A percentile compares a stretch with the other conserved stretches of the same genome.
phyloP scores from a whole-genome alignment of 164 flowering plant species.

The Taxillus chinensis region DNA sequence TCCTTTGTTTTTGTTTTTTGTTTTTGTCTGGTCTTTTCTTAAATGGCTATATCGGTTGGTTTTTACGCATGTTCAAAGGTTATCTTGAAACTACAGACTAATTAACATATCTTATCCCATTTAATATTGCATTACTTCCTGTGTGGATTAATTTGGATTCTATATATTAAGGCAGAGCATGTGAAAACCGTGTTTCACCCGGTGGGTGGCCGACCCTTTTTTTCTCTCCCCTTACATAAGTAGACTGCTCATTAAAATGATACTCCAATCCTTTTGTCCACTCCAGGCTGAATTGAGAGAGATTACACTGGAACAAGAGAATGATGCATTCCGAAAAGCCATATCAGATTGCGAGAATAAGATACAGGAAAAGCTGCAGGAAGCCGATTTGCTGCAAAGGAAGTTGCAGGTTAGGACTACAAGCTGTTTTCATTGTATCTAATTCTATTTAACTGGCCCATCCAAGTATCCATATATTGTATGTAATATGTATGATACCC shows the following conservation, averaged over 20 bases:
- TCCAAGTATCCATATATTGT: neutral
- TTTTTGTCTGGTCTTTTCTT: too few species aligned
- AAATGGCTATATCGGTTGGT: too few species aligned
- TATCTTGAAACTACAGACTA: too few species aligned
- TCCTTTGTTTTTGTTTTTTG: too few species aligned
- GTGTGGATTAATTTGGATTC: too few species aligned
- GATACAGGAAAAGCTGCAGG: conserved; percentile 74
- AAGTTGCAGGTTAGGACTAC: conserved; percentile 45
- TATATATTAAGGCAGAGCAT: too few species aligned
- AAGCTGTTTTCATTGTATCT: neutral
- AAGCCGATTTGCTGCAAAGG: conserved; percentile 39
- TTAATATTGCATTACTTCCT: too few species aligned
- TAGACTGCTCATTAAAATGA: neutral
- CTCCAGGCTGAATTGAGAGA: conserved; percentile 63
- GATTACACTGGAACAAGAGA: conserved; percentile 70
- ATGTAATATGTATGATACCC: neutral
- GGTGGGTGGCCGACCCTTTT: neutral
- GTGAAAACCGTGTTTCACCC: neutral
- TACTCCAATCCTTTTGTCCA: neutral
- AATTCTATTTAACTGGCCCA: too few species aligned
- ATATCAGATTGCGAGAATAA: conserved; percentile 57
- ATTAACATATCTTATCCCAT: too few species aligned
- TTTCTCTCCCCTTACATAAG: neutral
- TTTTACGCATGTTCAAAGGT: too few species aligned
- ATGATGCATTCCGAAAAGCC: conserved; percentile 68